Base-by-base conservation (phyloP, 805 yeast genomes). In the Candida sonorensis region DNA sequence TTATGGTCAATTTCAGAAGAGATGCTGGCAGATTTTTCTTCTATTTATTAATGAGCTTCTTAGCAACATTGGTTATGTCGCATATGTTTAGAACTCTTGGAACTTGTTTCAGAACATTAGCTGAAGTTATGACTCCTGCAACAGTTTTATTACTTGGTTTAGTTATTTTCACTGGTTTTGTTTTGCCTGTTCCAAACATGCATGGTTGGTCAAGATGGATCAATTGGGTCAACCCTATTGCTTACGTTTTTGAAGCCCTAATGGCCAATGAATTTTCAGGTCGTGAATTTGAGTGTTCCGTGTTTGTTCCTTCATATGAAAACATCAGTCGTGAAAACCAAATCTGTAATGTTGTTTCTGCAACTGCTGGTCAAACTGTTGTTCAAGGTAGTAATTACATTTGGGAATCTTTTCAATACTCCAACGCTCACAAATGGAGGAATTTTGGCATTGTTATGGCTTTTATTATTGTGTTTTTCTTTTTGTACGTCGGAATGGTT, bases 371-470 rank as follows among this genome's bases (percentile, higher is more conserved):
- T 26, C 48, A 53, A 15, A 35, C 49, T 10, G 42, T 41, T 30
- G 83, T 84, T 29, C 46, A 54, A 19, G 95, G 94, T 44, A 73
- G 75, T 42, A 56, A 53, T 22, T 84, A 80, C 48, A 42, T 84
- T 34, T 40, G 38, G 7, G 54, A 43, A 11, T 53, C 77, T 11
- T 84, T 55, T 56, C 50, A 55, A 26, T 85, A 78, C 61, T 52
- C 49, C 27, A 66, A 64, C 46, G 37, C 56, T 16, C 82, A 84
- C 55, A 70, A 71, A 33, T 85, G 95, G 95, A 75, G 94, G 61
- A 81, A 85, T 51, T 70, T 78, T 41, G 95, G 88, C 51, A 77
- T 83, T 41, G 54, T 65, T 24, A 30, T 77, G 38, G 85, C 66
- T 1, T 82, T 68, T 49, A 55, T 59, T 16, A 36, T 77, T 27